These are phyloP conservation scores for Apiospora kogelbergensis DNA, from an alignment of 2,329 filamentous ascomycete genomes.

Conservation along the genomic window DNA sequence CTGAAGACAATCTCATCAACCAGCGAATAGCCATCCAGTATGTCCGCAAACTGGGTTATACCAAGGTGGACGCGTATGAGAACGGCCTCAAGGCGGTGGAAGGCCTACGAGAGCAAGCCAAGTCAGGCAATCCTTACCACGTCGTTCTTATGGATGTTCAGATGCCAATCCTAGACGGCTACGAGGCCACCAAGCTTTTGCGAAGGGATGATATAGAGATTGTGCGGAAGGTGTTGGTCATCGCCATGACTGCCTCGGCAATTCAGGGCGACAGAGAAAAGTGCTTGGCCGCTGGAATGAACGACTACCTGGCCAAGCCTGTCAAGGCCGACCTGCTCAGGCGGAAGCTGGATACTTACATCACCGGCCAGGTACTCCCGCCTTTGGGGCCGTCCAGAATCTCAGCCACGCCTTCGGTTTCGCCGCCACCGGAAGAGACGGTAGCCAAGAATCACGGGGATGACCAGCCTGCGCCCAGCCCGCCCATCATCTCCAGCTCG, in stretches of 20 bases:
- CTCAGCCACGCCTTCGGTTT: neutral
- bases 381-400: slow-evolving; percentile 25
- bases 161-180: slow-evolving; percentile 92
- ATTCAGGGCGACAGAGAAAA: slow-evolving; percentile 95
- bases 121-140: slow-evolving; percentile 77
- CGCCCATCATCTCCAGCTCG: slow-evolving; percentile 5
- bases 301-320: slow-evolving; percentile 94
- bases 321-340: slow-evolving; percentile 87
- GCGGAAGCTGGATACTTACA: slow-evolving; percentile 69
- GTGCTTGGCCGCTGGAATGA: slow-evolving; percentile 95
- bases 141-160: slow-evolving; percentile 94
- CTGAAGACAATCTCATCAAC: slow-evolving; percentile 94
- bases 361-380: slow-evolving; percentile 37
- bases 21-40: slow-evolving; percentile 93
- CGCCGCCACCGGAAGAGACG: neutral
- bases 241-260: slow-evolving; percentile 94
- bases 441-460: neutral
- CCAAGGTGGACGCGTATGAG: slow-evolving; percentile 79
- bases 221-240: slow-evolving; percentile 83
- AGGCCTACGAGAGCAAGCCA: slow-evolving; percentile 72
- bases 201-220: slow-evolving; percentile 73
- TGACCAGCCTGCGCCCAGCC: slow-evolving; percentile 16
- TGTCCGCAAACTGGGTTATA: slow-evolving; percentile 80
- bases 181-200: slow-evolving; percentile 83
- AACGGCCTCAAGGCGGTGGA: slow-evolving; percentile 89